A percentile compares a stretch with the other conserved stretches of the same genome.
Conservation (phyloP, 331 rosid genomes). For the Rhamnella rubrinervis region DNA sequence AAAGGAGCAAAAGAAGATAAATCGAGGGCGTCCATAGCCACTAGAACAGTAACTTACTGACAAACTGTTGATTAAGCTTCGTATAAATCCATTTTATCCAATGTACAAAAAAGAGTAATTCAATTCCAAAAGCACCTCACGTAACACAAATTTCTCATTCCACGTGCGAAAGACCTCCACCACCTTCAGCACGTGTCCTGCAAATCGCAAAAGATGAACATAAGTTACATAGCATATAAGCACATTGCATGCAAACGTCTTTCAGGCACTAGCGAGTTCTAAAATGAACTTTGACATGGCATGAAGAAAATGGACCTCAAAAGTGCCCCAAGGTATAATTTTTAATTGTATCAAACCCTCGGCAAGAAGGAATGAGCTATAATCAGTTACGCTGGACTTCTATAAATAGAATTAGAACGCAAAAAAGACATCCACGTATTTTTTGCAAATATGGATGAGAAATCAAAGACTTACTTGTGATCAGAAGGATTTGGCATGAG, state of each 20-base stretch:
- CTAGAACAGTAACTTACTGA: no score
- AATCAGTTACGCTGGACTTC: neutral
- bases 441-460: neutral
- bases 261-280: neutral
- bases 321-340: no score
- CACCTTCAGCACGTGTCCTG: slow-evolving; percentile 80
- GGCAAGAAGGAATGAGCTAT: neutral
- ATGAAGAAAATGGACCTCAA: neutral
- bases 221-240: neutral
- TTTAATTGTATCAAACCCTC: no score
- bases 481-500: slow-evolving; percentile 96
- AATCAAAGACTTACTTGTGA: slow-evolving; percentile 70
- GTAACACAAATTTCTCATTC: slow-evolving; percentile 39
- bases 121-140: neutral
- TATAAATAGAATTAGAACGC: neutral
- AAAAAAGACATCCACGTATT: neutral
- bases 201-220: slow-evolving; percentile 12
- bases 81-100: neutral
- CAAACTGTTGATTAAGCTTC: no score
- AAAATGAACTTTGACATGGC: neutral
- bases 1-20: no score
- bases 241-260: neutral
- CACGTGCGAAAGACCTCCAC: slow-evolving; percentile 79
- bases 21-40: no score
- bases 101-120: neutral